phyloP scores from a whole-genome alignment of 2,329 filamentous ascomycete genomes.

The Hypoxylon sp. region DNA sequence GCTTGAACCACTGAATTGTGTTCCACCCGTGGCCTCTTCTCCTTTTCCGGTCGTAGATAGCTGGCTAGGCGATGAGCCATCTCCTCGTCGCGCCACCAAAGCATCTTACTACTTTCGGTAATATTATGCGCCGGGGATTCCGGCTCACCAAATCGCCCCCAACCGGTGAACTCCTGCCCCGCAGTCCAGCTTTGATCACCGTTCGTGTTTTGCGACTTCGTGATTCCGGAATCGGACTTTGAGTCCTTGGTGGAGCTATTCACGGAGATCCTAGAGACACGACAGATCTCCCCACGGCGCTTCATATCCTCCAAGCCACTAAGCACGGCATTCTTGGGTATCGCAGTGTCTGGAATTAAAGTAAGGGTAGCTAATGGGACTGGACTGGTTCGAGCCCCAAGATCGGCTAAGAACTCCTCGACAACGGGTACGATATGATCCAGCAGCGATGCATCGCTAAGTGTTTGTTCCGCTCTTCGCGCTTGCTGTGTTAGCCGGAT shows the following conservation, averaged over 20 bases:
- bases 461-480: constrained; percentile 55
- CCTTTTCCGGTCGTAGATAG: constrained; percentile 59
- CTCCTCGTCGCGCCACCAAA: constrained; percentile 65
- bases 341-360: constrained; percentile 61
- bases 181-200: constrained; percentile 35
- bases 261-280: constrained; percentile 44
- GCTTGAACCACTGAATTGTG: constrained; percentile 49
- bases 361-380: constrained; percentile 60
- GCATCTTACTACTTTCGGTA: constrained; percentile 33
- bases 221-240: constrained; percentile 15
- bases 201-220: constrained; percentile 11
- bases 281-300: constrained; percentile 50
- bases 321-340: constrained; percentile 52
- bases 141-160: constrained; percentile 61
- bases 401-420: constrained; percentile 59
- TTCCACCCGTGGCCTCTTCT: constrained; percentile 26
- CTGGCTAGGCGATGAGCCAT: constrained; percentile 63
- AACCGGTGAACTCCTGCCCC: constrained; percentile 60
- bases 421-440: constrained; percentile 60
- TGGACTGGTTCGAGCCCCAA: constrained; percentile 55
- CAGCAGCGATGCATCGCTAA: constrained; percentile 59
- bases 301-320: constrained; percentile 53
- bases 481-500: constrained; percentile 57
- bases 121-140: constrained; percentile 21
- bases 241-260: constrained; percentile 9